These are phyloP conservation scores for Aureobasidium sp. DNA, from an alignment of 2,329 filamentous ascomycete species.

Conservation along the genomic window DNA sequence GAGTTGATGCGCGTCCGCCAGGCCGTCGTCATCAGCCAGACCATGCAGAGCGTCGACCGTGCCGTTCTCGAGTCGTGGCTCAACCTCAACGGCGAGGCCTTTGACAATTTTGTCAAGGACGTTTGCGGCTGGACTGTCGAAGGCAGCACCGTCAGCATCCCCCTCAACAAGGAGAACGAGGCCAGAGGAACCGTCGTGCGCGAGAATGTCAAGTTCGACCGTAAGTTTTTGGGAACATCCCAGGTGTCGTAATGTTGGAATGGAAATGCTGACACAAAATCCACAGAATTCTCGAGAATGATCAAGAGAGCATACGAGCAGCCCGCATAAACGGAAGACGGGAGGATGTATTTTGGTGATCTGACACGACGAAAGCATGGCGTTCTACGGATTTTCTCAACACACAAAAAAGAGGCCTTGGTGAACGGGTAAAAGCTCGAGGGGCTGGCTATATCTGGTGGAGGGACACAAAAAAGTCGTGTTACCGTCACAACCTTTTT, in stretches of 20 bases:
- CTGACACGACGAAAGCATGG: constrained; percentile 14
- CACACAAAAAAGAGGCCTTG: not conserved
- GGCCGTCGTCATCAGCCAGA: constrained; percentile 77
- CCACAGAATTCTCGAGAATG: constrained; percentile 59
- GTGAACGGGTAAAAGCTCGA: not conserved
- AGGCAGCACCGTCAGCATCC: constrained; percentile 59
- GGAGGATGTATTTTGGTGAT: not conserved
- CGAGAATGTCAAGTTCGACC: constrained; percentile 88
- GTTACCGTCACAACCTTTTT: not conserved
- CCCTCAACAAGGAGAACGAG: constrained; percentile 94
- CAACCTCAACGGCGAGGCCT: constrained; percentile 37
- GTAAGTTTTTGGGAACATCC: constrained; percentile 28
- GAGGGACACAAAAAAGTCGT: not conserved
- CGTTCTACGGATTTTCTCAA: constrained; percentile 8
- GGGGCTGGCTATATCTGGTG: not conserved
- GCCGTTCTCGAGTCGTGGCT: constrained; percentile 42
- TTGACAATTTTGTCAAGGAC: constrained; percentile 41
- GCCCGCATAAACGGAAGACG: constrained; percentile 38
- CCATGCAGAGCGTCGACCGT: constrained; percentile 61
- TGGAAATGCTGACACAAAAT: not conserved
- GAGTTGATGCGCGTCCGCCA: constrained; percentile 87
- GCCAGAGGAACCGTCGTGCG: constrained; percentile 90
- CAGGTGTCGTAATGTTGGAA: not conserved
- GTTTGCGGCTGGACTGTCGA: constrained; percentile 76
- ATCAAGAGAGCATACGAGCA: constrained; percentile 82